phyloP scores from a whole-genome alignment of 495 filamentous ascomycete genomes.

The Tuber melanosporum region DNA sequence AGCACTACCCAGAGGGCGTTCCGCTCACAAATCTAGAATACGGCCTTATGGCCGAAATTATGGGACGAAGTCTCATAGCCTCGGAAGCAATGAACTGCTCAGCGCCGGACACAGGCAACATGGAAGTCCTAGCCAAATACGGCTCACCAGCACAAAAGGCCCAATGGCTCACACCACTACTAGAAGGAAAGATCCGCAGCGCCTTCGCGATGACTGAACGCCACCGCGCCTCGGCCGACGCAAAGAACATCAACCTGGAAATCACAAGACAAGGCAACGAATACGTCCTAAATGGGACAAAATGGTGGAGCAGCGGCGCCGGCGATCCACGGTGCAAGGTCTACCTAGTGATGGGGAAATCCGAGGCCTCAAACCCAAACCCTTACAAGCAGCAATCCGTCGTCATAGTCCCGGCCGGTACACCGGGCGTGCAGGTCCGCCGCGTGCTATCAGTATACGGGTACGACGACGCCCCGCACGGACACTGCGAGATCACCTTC shows the following conservation, averaged over 20 bases:
- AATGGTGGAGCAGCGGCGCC: slow-evolving; percentile 81
- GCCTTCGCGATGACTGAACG: slow-evolving; percentile 95
- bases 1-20: slow-evolving; percentile 88
- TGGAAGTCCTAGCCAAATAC: slow-evolving; percentile 93
- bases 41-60: slow-evolving; percentile 82
- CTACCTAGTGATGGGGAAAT: slow-evolving; percentile 91
- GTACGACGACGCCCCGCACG: slow-evolving; percentile 90
- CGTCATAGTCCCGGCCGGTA: slow-evolving; percentile 68
- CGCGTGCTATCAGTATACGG: slow-evolving; percentile 86
- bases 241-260: slow-evolving; percentile 75
- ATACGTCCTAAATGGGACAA: slow-evolving; percentile 78
- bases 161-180: slow-evolving; percentile 72
- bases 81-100: slow-evolving; percentile 88
- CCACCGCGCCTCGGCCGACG: slow-evolving; percentile 76
- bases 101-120: slow-evolving; percentile 89
- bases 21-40: slow-evolving; percentile 89
- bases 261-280: slow-evolving; percentile 74
- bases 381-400: slow-evolving; percentile 84
- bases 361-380: slow-evolving; percentile 62
- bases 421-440: slow-evolving; percentile 71
- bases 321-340: slow-evolving; percentile 83
- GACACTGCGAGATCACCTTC: slow-evolving; percentile 84
- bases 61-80: slow-evolving; percentile 71
- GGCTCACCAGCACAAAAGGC: slow-evolving; percentile 84
- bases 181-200: slow-evolving; percentile 79